Evolutionary conservation across 371 early-diverging fungal genomes (phyloP).

Genomic region (Rhizopus delemar): DNA sequence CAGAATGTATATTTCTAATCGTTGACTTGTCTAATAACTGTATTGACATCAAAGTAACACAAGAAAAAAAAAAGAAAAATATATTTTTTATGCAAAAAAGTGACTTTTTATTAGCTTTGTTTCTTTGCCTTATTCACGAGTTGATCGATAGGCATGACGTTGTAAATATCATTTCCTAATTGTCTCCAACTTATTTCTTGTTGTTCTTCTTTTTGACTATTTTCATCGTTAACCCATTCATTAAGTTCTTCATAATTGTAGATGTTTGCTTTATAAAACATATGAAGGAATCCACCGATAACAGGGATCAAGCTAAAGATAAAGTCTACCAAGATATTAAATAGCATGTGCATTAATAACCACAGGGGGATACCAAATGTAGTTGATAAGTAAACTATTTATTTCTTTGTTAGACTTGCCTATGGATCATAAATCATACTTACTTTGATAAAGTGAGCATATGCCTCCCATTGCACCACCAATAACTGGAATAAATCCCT

Average conservation of each 20-base stretch:
- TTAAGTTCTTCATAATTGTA: conserved; percentile 39
- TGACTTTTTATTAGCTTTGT: too few relatives aligned
- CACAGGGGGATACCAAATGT: conserved; percentile 50
- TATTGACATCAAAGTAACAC: conserved; percentile 7
- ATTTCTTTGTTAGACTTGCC: background rate
- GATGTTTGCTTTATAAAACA: conserved; percentile 51
- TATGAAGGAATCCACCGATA: conserved; percentile 37
- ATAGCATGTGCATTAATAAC: conserved; percentile 40
- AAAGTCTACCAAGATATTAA: conserved; percentile 39
- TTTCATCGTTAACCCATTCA: conserved; percentile 9
- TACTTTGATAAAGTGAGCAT: conserved; percentile 39
- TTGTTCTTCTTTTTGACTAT: conserved; percentile 1
- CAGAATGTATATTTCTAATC: conserved; percentile 25
- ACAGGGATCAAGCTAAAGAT: conserved; percentile 40
- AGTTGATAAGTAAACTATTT: conserved; percentile 38
- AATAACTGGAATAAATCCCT: conserved; percentile 46
- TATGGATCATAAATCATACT: background rate
- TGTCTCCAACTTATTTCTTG: conserved; percentile 17
- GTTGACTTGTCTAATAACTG: conserved; percentile 23
- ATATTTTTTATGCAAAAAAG: too few relatives aligned
- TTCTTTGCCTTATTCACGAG: conserved; percentile 28
- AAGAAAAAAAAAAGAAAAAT: too few relatives aligned
- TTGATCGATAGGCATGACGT: conserved; percentile 59
- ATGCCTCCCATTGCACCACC: conserved; percentile 36
- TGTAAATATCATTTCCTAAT: conserved; percentile 12